Conservation (phyloP, 768 basidiomycete species). For the Daedaleopsis nitida region DNA sequence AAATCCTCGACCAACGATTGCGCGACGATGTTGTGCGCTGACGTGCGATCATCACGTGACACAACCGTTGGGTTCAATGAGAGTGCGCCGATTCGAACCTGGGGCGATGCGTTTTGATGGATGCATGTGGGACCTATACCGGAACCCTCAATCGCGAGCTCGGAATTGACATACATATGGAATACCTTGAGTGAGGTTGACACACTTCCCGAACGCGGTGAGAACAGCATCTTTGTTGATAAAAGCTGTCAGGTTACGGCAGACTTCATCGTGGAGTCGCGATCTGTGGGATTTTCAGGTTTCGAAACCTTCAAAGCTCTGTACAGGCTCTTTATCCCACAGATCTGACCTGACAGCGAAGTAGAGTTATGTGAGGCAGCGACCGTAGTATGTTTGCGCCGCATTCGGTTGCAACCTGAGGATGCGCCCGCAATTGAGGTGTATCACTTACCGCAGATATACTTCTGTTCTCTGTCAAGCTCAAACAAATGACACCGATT, state of each 20-base stretch:
- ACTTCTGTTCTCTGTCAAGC: no score
- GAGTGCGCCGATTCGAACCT: slow-evolving; percentile 7
- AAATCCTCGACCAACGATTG: slow-evolving; percentile 18
- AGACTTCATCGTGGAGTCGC: not conserved
- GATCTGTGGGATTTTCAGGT: not conserved
- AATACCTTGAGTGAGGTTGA: not conserved
- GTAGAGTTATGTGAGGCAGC: no score
- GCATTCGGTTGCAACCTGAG: no score
- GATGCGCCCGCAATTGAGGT: no score
- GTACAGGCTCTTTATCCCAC: no score
- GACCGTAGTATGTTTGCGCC: no score
- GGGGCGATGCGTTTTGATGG: slow-evolving; percentile 9
- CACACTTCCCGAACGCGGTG: slow-evolving; percentile 7
- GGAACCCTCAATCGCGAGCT: not conserved
- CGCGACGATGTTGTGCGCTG: slow-evolving; percentile 21
- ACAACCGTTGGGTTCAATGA: slow-evolving; percentile 6
- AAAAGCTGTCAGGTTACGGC: not conserved
- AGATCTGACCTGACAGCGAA: no score
- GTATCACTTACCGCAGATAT: no score
- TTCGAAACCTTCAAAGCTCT: not conserved
- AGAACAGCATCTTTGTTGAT: not conserved
- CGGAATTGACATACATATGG: slow-evolving; percentile 4
- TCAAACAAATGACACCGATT: no score
- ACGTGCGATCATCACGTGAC: slow-evolving; percentile 20
- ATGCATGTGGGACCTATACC: slow-evolving; percentile 4